These are phyloP conservation scores for Pleurotus citrinopileatus DNA, from an alignment of 768 basidiomycete genomes.

Conservation along the genomic window DNA sequence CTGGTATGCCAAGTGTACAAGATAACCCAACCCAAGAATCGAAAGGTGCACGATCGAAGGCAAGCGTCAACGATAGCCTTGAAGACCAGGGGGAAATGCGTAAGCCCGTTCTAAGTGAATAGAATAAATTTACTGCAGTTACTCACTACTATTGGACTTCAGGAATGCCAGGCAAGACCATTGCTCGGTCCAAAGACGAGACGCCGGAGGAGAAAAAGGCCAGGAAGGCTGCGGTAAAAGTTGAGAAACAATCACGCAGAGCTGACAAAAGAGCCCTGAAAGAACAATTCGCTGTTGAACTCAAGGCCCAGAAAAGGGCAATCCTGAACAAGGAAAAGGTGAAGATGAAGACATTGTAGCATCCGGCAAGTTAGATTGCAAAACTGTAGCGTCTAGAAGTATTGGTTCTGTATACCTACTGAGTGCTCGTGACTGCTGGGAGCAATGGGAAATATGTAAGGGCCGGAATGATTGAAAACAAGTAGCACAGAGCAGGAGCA, in stretches of 20 bases:
- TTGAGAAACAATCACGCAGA: conserved; percentile 60
- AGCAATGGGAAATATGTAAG: too few relatives aligned
- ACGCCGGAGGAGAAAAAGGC: conserved; percentile 69
- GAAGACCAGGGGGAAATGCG: conserved; percentile 18
- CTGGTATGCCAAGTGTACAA: conserved; percentile 65
- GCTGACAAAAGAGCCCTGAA: conserved; percentile 65
- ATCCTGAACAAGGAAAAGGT: conserved; percentile 40
- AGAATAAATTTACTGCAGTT: too few relatives aligned
- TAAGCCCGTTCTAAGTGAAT: too few relatives aligned
- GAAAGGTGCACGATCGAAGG: conserved; percentile 13
- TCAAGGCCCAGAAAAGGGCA: conserved; percentile 56
- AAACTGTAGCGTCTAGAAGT: too few relatives aligned
- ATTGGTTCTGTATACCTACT: too few relatives aligned
- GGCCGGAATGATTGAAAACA: too few relatives aligned
- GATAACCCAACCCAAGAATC: conserved; percentile 20
- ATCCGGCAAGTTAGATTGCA: neutral
- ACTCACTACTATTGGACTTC: conserved; percentile 5
- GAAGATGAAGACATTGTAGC: conserved; percentile 42
- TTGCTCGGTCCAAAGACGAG: conserved; percentile 74
- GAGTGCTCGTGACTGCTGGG: too few relatives aligned
- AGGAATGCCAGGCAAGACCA: conserved; percentile 40
- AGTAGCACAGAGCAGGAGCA: too few relatives aligned
- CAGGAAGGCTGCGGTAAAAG: conserved; percentile 69
- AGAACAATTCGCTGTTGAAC: conserved; percentile 61
- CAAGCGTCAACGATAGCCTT: conserved; percentile 11